Evolutionary conservation across 371 early-diverging fungal genomes (phyloP).

Genomic region (Rhizopus arrhizus): DNA sequence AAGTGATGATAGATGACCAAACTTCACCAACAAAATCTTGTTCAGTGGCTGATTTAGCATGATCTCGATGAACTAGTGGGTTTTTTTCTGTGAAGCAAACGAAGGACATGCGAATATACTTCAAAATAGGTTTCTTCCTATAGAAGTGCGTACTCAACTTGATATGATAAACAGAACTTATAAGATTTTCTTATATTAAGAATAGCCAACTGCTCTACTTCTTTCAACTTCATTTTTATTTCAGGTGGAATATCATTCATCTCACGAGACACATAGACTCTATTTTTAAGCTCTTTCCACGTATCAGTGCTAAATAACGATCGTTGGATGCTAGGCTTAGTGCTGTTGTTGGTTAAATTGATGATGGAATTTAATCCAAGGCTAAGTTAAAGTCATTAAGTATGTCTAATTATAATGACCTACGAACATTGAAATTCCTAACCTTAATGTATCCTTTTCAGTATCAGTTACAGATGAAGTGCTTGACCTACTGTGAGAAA

Average conservation of each 20-base stretch:
- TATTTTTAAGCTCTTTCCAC: neutral
- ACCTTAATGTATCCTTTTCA: neutral
- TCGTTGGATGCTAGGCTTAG: neutral
- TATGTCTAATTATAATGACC: neutral
- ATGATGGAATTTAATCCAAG: neutral
- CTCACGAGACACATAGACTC: neutral
- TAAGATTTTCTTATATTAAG: neutral
- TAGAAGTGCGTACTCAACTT: neutral
- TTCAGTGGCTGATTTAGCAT: neutral
- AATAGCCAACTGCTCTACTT: neutral
- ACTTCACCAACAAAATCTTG: conserved; percentile 1
- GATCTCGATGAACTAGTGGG: neutral
- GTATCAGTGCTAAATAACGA: neutral
- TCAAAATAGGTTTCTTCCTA: neutral
- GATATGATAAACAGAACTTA: neutral
- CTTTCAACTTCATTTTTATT: neutral
- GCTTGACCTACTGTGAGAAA: neutral
- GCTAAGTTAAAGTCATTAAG: neutral
- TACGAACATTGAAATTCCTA: neutral
- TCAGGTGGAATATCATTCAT: neutral
- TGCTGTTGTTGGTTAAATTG: neutral
- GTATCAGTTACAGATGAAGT: neutral
- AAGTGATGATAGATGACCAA: neutral
- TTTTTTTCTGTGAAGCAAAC: neutral
- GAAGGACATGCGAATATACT: neutral